Evolutionary conservation across 164 flowering plant genomes (phyloP).

Genomic region (Saururus chinensis): DNA sequence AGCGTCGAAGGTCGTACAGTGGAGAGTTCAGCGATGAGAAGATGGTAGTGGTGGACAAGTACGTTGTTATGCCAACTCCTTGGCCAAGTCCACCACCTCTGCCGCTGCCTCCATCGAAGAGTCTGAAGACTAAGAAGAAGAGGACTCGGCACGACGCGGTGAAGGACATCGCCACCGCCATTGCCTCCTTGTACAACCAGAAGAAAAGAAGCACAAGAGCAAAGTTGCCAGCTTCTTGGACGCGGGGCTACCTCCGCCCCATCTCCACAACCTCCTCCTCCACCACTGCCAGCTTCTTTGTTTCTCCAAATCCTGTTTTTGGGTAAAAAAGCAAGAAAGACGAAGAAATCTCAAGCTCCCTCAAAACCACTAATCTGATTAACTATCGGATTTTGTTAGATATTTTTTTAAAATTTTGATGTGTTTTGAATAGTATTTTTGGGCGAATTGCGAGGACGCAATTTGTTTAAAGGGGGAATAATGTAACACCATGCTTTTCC

Average conservation of each 20-base stretch:
- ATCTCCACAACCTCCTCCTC: constrained; percentile 14
- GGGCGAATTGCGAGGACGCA: too few relatives aligned
- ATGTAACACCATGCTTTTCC: too few relatives aligned
- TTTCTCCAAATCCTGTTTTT: constrained; percentile 6
- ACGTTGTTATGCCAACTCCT: neutral
- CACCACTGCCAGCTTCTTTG: constrained; percentile 28
- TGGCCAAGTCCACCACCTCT: constrained; percentile 6
- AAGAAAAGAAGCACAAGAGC: constrained; percentile 40
- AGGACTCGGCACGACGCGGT: constrained; percentile 41
- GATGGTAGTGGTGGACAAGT: neutral
- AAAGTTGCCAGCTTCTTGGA: constrained; percentile 16
- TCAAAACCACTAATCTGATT: too few relatives aligned
- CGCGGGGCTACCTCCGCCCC: neutral
- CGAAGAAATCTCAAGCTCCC: too few relatives aligned
- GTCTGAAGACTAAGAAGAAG: constrained; percentile 13
- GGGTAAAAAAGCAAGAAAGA: too few relatives aligned
- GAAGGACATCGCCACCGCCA: constrained; percentile 51
- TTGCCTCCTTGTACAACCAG: constrained; percentile 47
- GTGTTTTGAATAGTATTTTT: too few relatives aligned
- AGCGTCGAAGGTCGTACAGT: constrained; percentile 6
- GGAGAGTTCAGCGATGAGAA: neutral
- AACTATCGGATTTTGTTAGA: too few relatives aligned
- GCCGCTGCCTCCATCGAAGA: constrained; percentile 8
- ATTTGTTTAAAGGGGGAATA: too few relatives aligned
- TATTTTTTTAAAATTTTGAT: too few relatives aligned